Percentiles rank a stretch among this genome's conserved stretches.
phyloP scores from a whole-genome alignment of 257 asterid genomes.

The Primulina huaijiensis region DNA sequence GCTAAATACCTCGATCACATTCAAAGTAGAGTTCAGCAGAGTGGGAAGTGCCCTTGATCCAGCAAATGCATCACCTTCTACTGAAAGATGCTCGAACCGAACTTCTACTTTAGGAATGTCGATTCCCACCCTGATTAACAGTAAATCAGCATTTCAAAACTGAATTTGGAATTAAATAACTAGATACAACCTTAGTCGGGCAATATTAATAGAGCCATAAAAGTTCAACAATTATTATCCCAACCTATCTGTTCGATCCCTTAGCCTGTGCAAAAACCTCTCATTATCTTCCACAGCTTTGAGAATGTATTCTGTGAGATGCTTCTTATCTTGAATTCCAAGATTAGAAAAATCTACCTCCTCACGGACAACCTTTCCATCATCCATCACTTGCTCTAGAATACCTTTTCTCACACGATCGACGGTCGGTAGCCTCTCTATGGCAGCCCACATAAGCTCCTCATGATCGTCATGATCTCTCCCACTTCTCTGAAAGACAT shows the following conservation, averaged over 20 bases:
- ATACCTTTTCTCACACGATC: constrained; percentile 83
- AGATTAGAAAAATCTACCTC: constrained; percentile 70
- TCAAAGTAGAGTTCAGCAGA: constrained; percentile 47
- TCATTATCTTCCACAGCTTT: constrained; percentile 90
- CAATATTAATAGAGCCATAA: neutral
- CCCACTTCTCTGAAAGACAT: constrained; percentile 60
- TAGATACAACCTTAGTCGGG: neutral
- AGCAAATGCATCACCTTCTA: constrained; percentile 70
- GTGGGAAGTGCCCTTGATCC: constrained; percentile 97
- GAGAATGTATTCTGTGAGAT: constrained; percentile 57
- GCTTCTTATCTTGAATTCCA: constrained; percentile 60
- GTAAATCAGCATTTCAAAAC: neutral
- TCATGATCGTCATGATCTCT: constrained; percentile 74
- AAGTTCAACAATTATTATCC: constrained; percentile 3
- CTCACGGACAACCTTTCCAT: constrained; percentile 59
- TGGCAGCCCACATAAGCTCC: constrained; percentile 95
- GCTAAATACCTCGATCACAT: too few species aligned
- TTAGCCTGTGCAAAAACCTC: constrained; percentile 66
- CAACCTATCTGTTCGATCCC: constrained; percentile 87
- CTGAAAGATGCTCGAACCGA: constrained; percentile 61
- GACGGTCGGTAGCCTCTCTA: constrained; percentile 84
- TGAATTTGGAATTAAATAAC: neutral
- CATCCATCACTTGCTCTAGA: constrained; percentile 59
- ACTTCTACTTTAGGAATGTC: constrained; percentile 84
- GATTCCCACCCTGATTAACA: constrained; percentile 61